These are phyloP conservation scores for Protomyces lactucae-debilis DNA, from an alignment of 1,139 yeast species.

Conservation along the genomic window DNA sequence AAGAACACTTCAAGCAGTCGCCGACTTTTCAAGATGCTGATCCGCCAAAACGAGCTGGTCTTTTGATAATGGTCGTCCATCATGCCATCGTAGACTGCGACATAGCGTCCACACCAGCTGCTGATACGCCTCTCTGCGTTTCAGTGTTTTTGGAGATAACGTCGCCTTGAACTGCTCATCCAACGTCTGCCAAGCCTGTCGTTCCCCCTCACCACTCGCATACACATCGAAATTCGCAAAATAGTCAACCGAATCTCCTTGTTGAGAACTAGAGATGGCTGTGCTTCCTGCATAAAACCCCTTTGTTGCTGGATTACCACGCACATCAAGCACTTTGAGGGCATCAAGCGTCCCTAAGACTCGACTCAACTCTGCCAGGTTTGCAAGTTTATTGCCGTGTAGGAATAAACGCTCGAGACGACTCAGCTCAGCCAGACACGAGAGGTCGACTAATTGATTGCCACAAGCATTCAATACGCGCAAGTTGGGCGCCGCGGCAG, in stretches of 20 bases:
- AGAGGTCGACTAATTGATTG: slow-evolving; percentile 36
- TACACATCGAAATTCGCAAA: slow-evolving; percentile 18
- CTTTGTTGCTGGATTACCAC: slow-evolving; percentile 39
- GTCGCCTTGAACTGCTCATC: slow-evolving; percentile 8
- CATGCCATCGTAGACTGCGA: slow-evolving; percentile 21
- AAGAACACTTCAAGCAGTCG: background rate
- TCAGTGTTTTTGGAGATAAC: background rate
- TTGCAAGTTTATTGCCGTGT: slow-evolving; percentile 36
- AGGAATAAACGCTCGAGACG: slow-evolving; percentile 37
- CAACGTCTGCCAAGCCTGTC: slow-evolving; percentile 2
- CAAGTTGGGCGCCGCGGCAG: slow-evolving; percentile 36
- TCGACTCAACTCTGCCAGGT: slow-evolving; percentile 34
- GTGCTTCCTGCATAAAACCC: slow-evolving; percentile 33
- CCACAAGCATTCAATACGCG: slow-evolving; percentile 40
- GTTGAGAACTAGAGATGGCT: background rate
- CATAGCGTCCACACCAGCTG: slow-evolving; percentile 16
- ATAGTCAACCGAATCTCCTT: slow-evolving; percentile 7
- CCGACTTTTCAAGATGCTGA: background rate
- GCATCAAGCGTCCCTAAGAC: slow-evolving; percentile 34
- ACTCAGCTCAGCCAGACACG: slow-evolving; percentile 36
- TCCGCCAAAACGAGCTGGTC: slow-evolving; percentile 12
- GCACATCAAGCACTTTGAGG: slow-evolving; percentile 37
- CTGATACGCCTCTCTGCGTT: slow-evolving; percentile 16
- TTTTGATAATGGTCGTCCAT: slow-evolving; percentile 5
- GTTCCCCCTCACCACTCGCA: background rate